Conservation (phyloP, 495 filamentous ascomycete species). For the Thozetella sp. region DNA sequence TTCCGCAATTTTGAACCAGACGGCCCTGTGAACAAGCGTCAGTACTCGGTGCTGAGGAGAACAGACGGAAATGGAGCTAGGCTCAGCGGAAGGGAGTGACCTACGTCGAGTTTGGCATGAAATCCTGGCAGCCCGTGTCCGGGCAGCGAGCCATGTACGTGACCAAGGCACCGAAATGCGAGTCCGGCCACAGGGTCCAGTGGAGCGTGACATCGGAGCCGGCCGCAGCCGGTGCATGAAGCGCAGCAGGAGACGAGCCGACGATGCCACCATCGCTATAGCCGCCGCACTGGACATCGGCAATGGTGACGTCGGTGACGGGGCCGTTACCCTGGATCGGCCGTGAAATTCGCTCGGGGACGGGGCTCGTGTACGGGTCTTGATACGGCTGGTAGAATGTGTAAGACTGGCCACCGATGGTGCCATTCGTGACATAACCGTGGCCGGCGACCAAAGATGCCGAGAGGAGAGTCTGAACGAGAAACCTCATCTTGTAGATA, state of each 20-base stretch:
- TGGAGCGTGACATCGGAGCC: conserved; percentile 59
- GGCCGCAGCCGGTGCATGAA: conserved; percentile 54
- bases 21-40: conserved; percentile 19
- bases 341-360: conserved; percentile 43
- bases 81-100: conserved; percentile 20
- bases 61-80: no score
- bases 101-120: conserved; percentile 42
- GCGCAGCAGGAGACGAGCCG: conserved; percentile 52
- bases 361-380: conserved; percentile 48
- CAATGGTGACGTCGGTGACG: conserved; percentile 43
- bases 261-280: conserved; percentile 30
- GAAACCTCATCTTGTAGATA: conserved; percentile 22
- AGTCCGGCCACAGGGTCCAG: conserved; percentile 65
- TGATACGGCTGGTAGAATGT: conserved; percentile 37
- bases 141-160: conserved; percentile 69
- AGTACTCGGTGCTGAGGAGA: not conserved
- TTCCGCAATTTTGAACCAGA: conserved; percentile 67
- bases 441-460: conserved; percentile 60
- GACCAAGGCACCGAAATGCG: conserved; percentile 67
- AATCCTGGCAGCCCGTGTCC: conserved; percentile 58
- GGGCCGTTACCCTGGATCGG: conserved; percentile 52
- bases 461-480: conserved; percentile 44
- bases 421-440: conserved; percentile 58
- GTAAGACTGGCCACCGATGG: conserved; percentile 42
- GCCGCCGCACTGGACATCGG: conserved; percentile 49